Evolutionary conservation across 176 grass and related monocot species (phyloP).

Genomic region (Secale cereale): DNA sequence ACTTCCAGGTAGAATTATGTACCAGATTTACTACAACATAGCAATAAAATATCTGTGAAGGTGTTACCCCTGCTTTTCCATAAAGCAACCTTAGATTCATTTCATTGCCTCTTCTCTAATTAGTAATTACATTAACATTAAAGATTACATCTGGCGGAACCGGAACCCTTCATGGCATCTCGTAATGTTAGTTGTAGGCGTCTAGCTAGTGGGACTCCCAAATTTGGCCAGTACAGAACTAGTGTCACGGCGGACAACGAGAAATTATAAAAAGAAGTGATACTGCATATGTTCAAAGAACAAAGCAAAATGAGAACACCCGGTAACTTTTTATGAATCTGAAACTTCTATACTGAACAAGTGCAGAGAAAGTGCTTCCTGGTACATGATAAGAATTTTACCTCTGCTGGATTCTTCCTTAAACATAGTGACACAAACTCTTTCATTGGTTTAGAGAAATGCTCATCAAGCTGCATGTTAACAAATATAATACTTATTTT

Average conservation of each 20-base stretch:
- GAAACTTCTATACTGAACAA: not conserved
- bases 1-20: not conserved
- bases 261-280: not conserved
- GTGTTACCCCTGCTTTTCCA: not conserved
- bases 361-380: slow-evolving; percentile 1
- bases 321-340: not conserved
- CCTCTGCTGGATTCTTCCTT: slow-evolving; percentile 93
- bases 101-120: slow-evolving; percentile 9
- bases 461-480: slow-evolving; percentile 87
- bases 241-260: not conserved
- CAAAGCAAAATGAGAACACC: not conserved
- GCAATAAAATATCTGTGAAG: not conserved
- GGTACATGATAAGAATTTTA: slow-evolving; percentile 34
- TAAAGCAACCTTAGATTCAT: not conserved
- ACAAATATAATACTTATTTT: slow-evolving; percentile 34
- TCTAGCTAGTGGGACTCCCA: not conserved
- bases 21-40: slow-evolving; percentile 3
- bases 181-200: not conserved
- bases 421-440: slow-evolving; percentile 99
- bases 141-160: not conserved
- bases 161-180: not conserved
- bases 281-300: not conserved
- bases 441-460: slow-evolving; percentile 96
- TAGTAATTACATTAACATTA: not conserved
- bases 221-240: not conserved